A percentile compares a stretch with the other conserved stretches of the same genome.
phyloP scores from a whole-genome alignment of 257 asterid genomes.

The Jacaranda copaia region DNA sequence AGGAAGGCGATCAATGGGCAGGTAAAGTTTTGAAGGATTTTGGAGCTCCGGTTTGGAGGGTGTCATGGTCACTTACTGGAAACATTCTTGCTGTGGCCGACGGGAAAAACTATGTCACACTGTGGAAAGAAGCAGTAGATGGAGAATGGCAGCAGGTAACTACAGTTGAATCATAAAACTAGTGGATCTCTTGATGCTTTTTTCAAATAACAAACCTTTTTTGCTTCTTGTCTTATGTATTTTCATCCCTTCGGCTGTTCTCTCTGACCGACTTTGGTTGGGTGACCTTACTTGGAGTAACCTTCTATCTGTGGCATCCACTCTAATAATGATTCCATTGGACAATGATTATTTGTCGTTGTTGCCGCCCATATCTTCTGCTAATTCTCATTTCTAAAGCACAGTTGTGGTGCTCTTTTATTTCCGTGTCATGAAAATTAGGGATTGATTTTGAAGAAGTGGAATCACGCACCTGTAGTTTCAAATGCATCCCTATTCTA shows the following conservation, averaged over 20 bases:
- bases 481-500: background rate
- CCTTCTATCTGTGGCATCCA: background rate
- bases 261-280: slow-evolving; percentile 21
- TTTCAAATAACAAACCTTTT: background rate
- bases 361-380: slow-evolving; percentile 3
- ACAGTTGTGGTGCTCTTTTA: background rate
- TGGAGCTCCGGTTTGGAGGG: slow-evolving; percentile 67
- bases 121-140: slow-evolving; percentile 75
- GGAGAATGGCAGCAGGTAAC: slow-evolving; percentile 77
- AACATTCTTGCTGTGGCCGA: slow-evolving; percentile 76
- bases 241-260: slow-evolving; percentile 13
- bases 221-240: background rate
- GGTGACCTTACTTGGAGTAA: slow-evolving; percentile 13
- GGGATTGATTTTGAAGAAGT: background rate
- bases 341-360: background rate
- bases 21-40: slow-evolving; percentile 69
- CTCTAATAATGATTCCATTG: slow-evolving; percentile 1
- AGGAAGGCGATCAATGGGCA: slow-evolving; percentile 69
- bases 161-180: slow-evolving; percentile 50
- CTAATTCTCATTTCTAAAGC: background rate
- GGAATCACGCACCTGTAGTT: background rate
- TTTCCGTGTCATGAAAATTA: background rate
- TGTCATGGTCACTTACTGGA: slow-evolving; percentile 80
- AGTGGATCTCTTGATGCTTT: background rate
- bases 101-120: slow-evolving; percentile 60